These are phyloP conservation scores for Bruguiera hainesii DNA, from an alignment of 441 rosid genomes.

Conservation along the genomic window DNA sequence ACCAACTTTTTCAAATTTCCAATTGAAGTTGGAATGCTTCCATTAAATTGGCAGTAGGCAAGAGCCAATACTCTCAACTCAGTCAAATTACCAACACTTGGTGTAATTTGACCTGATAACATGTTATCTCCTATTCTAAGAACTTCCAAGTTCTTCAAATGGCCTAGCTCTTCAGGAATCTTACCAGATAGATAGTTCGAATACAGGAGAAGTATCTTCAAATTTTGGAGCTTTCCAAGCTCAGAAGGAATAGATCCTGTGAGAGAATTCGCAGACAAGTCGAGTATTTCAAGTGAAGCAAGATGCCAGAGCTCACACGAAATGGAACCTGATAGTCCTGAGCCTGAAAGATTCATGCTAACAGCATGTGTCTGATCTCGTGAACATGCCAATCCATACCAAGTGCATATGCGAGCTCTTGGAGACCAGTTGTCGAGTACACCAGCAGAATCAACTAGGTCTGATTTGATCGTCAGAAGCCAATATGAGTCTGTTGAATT, in stretches of 20 bases:
- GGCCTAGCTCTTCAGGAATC: constrained; percentile 64
- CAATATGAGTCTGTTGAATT: constrained; percentile 36
- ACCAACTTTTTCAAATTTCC: constrained; percentile 55
- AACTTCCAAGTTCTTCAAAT: constrained; percentile 55
- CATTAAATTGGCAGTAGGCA: constrained; percentile 70
- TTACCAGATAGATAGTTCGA: constrained; percentile 63
- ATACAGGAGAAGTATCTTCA: constrained; percentile 54
- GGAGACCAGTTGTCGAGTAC: constrained; percentile 58
- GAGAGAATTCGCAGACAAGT: constrained; percentile 58
- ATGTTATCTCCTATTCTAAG: constrained; percentile 69
- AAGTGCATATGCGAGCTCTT: constrained; percentile 46
- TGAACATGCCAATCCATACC: constrained; percentile 72
- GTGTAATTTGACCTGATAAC: constrained; percentile 54
- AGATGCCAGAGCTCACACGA: constrained; percentile 46
- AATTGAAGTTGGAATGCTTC: constrained; percentile 67
- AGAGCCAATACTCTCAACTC: constrained; percentile 56
- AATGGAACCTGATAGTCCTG: constrained; percentile 62
- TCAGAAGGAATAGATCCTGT: constrained; percentile 62
- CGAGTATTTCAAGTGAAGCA: constrained; percentile 47
- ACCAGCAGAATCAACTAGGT: constrained; percentile 46
- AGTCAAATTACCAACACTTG: constrained; percentile 51
- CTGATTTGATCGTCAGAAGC: constrained; percentile 58
- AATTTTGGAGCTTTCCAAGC: constrained; percentile 64
- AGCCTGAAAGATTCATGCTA: constrained; percentile 56
- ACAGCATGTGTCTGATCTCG: constrained; percentile 37